phyloP scores from a whole-genome alignment of 352 stramenopile species.

The Phytopythium cucurbitacearum region DNA sequence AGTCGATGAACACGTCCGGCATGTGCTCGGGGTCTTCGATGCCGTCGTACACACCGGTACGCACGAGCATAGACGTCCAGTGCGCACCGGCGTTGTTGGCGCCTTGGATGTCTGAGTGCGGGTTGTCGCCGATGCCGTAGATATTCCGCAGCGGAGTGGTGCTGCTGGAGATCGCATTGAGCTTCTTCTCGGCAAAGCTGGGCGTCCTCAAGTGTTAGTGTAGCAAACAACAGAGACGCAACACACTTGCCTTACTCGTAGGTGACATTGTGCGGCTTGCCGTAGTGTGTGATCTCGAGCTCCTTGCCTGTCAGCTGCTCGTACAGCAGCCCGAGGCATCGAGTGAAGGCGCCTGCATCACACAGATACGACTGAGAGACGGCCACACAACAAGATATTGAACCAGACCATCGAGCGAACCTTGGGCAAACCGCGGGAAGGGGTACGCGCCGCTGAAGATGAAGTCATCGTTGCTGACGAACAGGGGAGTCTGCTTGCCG shows the following conservation, averaged over 20 bases:
- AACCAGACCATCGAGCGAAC: conserved; percentile 4
- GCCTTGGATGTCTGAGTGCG: conserved; percentile 80
- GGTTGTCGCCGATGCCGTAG: conserved; percentile 90
- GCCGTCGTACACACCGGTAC: conserved; percentile 76
- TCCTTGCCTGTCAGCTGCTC: conserved; percentile 57
- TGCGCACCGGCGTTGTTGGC: conserved; percentile 78
- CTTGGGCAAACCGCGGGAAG: conserved; percentile 82
- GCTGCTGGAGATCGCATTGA: conserved; percentile 50
- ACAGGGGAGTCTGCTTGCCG: conserved; percentile 72
- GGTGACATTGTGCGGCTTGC: conserved; percentile 80
- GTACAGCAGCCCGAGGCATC: conserved; percentile 69
- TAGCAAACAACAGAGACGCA: conserved; percentile 2
- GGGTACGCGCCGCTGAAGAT: conserved; percentile 82
- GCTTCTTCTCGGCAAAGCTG: conserved; percentile 65
- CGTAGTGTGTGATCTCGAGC: conserved; percentile 74
- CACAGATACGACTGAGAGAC: background rate
- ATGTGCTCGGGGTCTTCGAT: conserved; percentile 57
- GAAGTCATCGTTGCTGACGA: conserved; percentile 86
- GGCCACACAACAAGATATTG: background rate
- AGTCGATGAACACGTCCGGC: conserved; percentile 56
- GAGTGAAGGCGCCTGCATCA: conserved; percentile 61
- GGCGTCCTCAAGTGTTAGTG: background rate
- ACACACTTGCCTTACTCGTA: conserved; percentile 54
- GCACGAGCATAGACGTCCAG: conserved; percentile 86
- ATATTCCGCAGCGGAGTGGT: conserved; percentile 47